Evolutionary conservation across 345 rosid species (phyloP).

Genomic region (Physaria fendleri): DNA sequence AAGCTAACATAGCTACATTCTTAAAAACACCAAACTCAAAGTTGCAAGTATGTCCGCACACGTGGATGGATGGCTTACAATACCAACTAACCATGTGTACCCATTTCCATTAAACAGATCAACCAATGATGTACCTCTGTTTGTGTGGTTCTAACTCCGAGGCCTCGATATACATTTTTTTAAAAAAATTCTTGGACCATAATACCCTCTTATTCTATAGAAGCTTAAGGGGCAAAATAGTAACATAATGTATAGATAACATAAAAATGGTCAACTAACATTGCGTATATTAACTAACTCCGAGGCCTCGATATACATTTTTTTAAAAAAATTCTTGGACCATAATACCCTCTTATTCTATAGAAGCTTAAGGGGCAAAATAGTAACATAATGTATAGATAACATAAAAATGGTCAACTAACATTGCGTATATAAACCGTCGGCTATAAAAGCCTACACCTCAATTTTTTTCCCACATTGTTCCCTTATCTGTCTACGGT

Average conservation of each 20-base stretch:
- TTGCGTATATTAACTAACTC: conserved; percentile 27
- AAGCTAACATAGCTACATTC: neutral
- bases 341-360: conserved; percentile 4
- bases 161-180: neutral
- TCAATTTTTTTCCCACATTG: neutral
- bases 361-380: no score
- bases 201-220: neutral
- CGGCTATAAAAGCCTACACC: neutral
- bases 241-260: neutral
- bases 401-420: neutral
- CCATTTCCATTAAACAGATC: conserved; percentile 9
- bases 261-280: neutral
- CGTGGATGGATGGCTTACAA: conserved; percentile 20
- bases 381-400: neutral
- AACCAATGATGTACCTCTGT: conserved; percentile 25
- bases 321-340: neutral
- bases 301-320: neutral
- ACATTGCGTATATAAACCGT: conserved; percentile 27
- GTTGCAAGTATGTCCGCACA: conserved; percentile 19
- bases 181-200: conserved; percentile 4
- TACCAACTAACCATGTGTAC: conserved; percentile 21
- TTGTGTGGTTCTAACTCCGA: conserved; percentile 21
- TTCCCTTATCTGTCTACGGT: conserved; percentile 22
- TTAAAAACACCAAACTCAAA: conserved; percentile 18
- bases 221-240: no score